Evolutionary conservation across 148 eudicot species (phyloP).

Genomic region (Cornus suecica): DNA sequence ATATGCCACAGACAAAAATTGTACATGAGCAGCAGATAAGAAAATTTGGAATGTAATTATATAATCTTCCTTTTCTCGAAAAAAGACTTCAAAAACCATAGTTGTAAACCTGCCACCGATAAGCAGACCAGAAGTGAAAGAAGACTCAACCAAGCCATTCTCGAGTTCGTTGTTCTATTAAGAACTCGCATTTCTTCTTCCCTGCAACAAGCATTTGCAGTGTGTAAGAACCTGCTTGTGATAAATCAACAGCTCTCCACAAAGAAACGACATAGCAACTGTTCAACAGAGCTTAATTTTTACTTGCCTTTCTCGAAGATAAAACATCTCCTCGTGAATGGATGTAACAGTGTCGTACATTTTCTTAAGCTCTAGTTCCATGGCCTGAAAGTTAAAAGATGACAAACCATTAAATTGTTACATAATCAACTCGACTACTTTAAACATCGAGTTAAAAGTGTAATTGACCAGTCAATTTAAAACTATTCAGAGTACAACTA

Average conservation of each 20-base stretch:
- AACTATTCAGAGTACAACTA: background rate
- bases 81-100: constrained; percentile 82
- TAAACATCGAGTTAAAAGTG: background rate
- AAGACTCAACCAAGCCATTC: constrained; percentile 76
- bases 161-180: constrained; percentile 61
- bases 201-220: constrained; percentile 36
- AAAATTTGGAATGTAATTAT: constrained; percentile 19
- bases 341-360: constrained; percentile 60
- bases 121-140: constrained; percentile 66
- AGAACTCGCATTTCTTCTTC: constrained; percentile 90
- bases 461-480: background rate
- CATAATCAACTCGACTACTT: background rate
- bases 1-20: background rate
- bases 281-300: background rate
- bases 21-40: background rate
- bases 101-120: constrained; percentile 78
- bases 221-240: background rate
- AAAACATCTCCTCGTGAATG: constrained; percentile 87
- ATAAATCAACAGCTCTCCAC: background rate
- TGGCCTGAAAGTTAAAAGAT: constrained; percentile 39
- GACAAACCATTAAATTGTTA: background rate
- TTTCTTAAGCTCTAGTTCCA: constrained; percentile 86
- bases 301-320: constrained; percentile 79
- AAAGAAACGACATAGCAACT: constrained; percentile 1
- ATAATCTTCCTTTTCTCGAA: constrained; percentile 92